phyloP scores from a whole-genome alignment of 345 rosid genomes.

The Jatropha curcas region DNA sequence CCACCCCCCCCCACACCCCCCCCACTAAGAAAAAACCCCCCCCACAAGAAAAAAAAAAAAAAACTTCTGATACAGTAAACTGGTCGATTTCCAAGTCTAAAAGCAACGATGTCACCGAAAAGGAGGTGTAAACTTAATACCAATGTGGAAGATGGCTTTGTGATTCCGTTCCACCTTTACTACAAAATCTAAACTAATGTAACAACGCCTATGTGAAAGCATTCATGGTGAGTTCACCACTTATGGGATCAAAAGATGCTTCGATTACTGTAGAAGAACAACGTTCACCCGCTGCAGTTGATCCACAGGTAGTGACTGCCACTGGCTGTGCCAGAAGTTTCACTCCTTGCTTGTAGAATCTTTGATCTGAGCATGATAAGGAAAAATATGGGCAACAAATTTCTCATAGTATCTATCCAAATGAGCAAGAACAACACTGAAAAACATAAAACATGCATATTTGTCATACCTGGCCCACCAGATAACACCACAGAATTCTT shows the following conservation, averaged over 20 bases:
- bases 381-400: no score
- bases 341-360: conserved; percentile 91
- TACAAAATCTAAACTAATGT: background rate
- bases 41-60: no score
- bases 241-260: conserved; percentile 63
- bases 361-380: conserved; percentile 44
- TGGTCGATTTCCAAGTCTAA: no score
- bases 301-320: conserved; percentile 35
- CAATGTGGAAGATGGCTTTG: no score
- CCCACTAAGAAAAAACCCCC: no score
- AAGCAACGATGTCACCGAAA: no score
- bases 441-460: background rate
- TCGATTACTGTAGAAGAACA: conserved; percentile 48
- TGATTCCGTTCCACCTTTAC: no score
- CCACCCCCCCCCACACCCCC: no score
- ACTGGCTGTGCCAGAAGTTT: conserved; percentile 70
- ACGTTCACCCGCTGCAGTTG: conserved; percentile 16
- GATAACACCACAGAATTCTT: conserved; percentile 50
- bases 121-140: no score
- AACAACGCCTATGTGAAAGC: background rate
- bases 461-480: conserved; percentile 77
- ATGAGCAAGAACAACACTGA: background rate
- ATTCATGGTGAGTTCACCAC: conserved; percentile 56
- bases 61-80: no score
- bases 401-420: no score